phyloP scores from a whole-genome alignment of 2,329 filamentous ascomycete genomes.

The Cercospora citrullina region DNA sequence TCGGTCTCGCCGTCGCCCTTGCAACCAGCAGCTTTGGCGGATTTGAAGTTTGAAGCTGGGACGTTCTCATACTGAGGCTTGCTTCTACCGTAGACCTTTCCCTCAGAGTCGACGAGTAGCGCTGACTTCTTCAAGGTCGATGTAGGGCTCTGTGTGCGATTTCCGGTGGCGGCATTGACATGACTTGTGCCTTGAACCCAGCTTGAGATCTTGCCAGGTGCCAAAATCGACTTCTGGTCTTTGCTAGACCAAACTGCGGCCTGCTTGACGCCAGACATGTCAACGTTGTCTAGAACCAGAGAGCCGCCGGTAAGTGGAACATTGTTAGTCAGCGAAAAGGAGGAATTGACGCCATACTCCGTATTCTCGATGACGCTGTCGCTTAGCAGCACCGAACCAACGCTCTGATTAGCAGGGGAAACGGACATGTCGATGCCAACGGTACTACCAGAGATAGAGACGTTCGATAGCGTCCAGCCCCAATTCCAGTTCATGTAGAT shows the following conservation, averaged over 20 bases:
- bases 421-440: constrained; percentile 47
- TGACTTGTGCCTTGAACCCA: constrained; percentile 83
- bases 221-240: constrained; percentile 61
- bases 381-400: constrained; percentile 80
- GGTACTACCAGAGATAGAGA: constrained; percentile 49
- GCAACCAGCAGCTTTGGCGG: constrained; percentile 76
- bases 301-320: constrained; percentile 73
- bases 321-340: constrained; percentile 64
- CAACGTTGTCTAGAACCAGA: constrained; percentile 84
- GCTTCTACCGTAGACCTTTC: constrained; percentile 75
- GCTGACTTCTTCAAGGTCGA: constrained; percentile 48
- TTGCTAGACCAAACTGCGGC: constrained; percentile 63
- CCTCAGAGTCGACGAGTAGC: constrained; percentile 62
- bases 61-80: constrained; percentile 84
- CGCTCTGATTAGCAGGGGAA: constrained; percentile 48
- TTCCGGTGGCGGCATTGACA: constrained; percentile 47
- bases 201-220: constrained; percentile 67
- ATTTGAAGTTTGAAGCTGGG: constrained; percentile 70
- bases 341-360: constrained; percentile 72
- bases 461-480: constrained; percentile 52
- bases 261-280: constrained; percentile 67
- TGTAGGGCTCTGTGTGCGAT: constrained; percentile 15
- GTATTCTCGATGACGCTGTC: constrained; percentile 80
- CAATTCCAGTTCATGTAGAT: constrained; percentile 59
- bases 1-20: constrained; percentile 85